phyloP scores from a whole-genome alignment of 345 rosid genomes.

The Boechera divaricarpa region DNA sequence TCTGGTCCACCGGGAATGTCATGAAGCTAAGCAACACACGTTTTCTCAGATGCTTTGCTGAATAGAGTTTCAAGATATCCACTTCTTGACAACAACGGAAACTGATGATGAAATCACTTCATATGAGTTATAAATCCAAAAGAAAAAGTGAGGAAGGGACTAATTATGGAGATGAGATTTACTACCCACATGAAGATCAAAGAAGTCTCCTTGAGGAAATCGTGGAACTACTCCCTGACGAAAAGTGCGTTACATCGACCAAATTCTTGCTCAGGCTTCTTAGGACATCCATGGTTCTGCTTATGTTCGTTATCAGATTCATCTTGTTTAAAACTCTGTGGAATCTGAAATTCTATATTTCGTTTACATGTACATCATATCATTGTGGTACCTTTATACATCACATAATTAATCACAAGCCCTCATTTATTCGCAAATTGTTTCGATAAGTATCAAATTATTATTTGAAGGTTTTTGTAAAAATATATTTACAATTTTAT shows the following conservation, averaged over 20 bases:
- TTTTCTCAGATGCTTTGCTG: conserved; percentile 53
- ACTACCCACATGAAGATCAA: conserved; percentile 54
- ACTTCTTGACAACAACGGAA: conserved; percentile 90
- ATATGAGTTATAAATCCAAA: background rate
- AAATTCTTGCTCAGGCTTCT: conserved; percentile 83
- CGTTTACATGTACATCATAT: too few relatives aligned
- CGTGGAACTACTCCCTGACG: conserved; percentile 68
- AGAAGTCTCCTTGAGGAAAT: conserved; percentile 74
- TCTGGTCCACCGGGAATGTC: conserved; percentile 86
- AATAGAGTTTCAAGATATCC: conserved; percentile 62
- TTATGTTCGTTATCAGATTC: too few relatives aligned
- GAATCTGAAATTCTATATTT: too few relatives aligned
- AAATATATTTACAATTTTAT: too few relatives aligned
- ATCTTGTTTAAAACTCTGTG: too few relatives aligned
- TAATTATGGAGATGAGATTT: conserved; percentile 26
- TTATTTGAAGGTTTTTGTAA: too few relatives aligned
- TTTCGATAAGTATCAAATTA: too few relatives aligned
- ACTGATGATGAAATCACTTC: conserved; percentile 50
- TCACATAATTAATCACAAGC: too few relatives aligned
- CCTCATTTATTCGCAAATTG: too few relatives aligned
- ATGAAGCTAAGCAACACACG: conserved; percentile 60
- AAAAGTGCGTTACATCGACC: conserved; percentile 60
- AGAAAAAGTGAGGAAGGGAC: conserved; percentile 28
- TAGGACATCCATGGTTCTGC: conserved; percentile 70
- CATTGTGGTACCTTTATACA: too few relatives aligned